Evolutionary conservation across 805 yeast genomes (phyloP).

Genomic region (Candida xiaguanensis): DNA sequence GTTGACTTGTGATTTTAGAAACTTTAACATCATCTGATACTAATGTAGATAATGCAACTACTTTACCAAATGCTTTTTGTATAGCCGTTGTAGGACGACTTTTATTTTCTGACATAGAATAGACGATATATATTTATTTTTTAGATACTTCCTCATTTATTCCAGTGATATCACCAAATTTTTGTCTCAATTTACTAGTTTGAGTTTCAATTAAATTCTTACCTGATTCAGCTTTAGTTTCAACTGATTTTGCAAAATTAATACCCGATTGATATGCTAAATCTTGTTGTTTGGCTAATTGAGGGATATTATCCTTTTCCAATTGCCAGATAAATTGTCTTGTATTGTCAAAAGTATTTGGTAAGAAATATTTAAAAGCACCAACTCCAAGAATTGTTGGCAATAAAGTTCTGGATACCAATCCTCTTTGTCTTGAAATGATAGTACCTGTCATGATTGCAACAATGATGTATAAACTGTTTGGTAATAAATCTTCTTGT

Average conservation of each 20-base stretch:
- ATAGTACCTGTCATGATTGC: slow-evolving; percentile 73
- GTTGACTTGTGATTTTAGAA: slow-evolving; percentile 6
- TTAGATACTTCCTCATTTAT: slow-evolving; percentile 59
- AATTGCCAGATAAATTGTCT: slow-evolving; percentile 52
- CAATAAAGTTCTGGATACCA: slow-evolving; percentile 48
- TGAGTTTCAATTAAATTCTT: slow-evolving; percentile 32
- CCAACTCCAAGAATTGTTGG: slow-evolving; percentile 61
- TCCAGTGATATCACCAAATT: slow-evolving; percentile 59
- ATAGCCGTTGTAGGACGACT: slow-evolving; percentile 22
- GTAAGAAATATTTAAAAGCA: slow-evolving; percentile 69
- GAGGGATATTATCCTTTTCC: slow-evolving; percentile 61
- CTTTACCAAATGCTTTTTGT: slow-evolving; percentile 18
- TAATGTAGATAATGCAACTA: slow-evolving; percentile 11
- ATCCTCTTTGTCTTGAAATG: slow-evolving; percentile 62
- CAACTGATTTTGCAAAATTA: slow-evolving; percentile 41
- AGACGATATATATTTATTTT: slow-evolving; percentile 23
- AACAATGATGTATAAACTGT: slow-evolving; percentile 61
- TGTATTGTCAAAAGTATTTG: slow-evolving; percentile 66
- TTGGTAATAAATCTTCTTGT: slow-evolving; percentile 70
- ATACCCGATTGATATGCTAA: slow-evolving; percentile 44
- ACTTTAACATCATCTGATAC: background rate
- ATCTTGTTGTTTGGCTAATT: slow-evolving; percentile 60
- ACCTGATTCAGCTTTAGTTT: slow-evolving; percentile 38
- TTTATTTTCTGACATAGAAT: background rate
- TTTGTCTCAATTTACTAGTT: slow-evolving; percentile 36